phyloP scores from a whole-genome alignment of 2,329 filamentous ascomycete species.

The Sphaceloma murrayae region DNA sequence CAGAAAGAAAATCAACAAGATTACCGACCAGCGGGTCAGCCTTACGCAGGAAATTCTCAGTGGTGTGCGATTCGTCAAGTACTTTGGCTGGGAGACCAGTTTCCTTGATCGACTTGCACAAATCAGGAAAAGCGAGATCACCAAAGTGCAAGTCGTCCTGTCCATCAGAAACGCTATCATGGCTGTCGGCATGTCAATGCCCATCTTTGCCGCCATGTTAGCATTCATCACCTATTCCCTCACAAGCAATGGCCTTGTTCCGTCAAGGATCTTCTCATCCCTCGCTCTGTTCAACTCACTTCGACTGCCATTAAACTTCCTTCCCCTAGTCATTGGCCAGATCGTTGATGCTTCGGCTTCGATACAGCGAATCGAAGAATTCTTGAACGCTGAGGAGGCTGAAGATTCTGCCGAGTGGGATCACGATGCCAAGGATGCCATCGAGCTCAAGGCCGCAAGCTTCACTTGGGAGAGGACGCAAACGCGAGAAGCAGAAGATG shows the following conservation, averaged over 20 bases:
- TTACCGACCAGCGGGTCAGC: conserved; percentile 85
- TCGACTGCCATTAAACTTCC: conserved; percentile 77
- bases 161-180: conserved; percentile 78
- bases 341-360: conserved; percentile 84
- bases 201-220: conserved; percentile 90
- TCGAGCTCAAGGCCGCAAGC: conserved; percentile 60
- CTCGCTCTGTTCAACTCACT: conserved; percentile 88
- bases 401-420: conserved; percentile 58
- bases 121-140: conserved; percentile 68
- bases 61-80: conserved; percentile 91
- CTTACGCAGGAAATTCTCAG: conserved; percentile 87
- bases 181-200: conserved; percentile 73
- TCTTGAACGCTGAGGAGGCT: conserved; percentile 75
- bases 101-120: conserved; percentile 68
- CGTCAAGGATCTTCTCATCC: conserved; percentile 82
- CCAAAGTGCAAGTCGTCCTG: conserved; percentile 72
- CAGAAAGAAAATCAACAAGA: conserved; percentile 74
- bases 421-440: conserved; percentile 43
- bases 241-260: conserved; percentile 56
- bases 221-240: conserved; percentile 73
- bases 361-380: conserved; percentile 76
- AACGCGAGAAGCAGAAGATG: conserved; percentile 40
- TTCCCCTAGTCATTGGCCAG: conserved; percentile 81
- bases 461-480: conserved; percentile 78
- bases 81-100: conserved; percentile 86